These are phyloP conservation scores for Gastroboletus turbinatus DNA, from an alignment of 1,284 basidiomycete species.

Conservation along the genomic window DNA sequence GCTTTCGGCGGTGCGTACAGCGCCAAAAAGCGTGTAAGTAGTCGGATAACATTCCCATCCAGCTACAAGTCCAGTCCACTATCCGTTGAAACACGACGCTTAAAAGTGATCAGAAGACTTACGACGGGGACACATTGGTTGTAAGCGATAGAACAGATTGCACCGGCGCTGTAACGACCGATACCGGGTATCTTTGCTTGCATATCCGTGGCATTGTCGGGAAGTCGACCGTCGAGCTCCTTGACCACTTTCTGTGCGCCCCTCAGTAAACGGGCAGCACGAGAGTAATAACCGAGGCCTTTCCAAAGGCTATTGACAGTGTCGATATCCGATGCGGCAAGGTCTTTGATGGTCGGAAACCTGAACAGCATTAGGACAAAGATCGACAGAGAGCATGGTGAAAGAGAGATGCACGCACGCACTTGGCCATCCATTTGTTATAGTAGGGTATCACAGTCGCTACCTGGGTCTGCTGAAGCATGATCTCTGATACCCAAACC, in stretches of 20 bases:
- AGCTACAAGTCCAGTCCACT: constrained; percentile 46
- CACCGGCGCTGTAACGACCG: constrained; percentile 88
- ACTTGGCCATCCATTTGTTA: constrained; percentile 81
- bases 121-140: constrained; percentile 83
- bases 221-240: constrained; percentile 70
- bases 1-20: constrained; percentile 79
- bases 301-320: constrained; percentile 88
- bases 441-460: constrained; percentile 90
- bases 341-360: constrained; percentile 80
- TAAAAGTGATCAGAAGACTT: constrained; percentile 30
- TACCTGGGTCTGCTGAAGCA: constrained; percentile 97
- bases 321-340: constrained; percentile 79
- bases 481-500: constrained; percentile 92
- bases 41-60: constrained; percentile 89
- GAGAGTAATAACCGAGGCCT: constrained; percentile 89
- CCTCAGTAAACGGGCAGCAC: constrained; percentile 76
- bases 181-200: constrained; percentile 87
- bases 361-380: constrained; percentile 37
- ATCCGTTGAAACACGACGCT: background rate
- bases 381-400: background rate
- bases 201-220: constrained; percentile 78
- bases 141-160: constrained; percentile 89
- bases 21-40: constrained; percentile 80
- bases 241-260: constrained; percentile 78
- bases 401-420: constrained; percentile 22